These are phyloP conservation scores for Teratosphaeria zuluensis DNA, from an alignment of 2,329 filamentous ascomycete species.

Conservation along the genomic window DNA sequence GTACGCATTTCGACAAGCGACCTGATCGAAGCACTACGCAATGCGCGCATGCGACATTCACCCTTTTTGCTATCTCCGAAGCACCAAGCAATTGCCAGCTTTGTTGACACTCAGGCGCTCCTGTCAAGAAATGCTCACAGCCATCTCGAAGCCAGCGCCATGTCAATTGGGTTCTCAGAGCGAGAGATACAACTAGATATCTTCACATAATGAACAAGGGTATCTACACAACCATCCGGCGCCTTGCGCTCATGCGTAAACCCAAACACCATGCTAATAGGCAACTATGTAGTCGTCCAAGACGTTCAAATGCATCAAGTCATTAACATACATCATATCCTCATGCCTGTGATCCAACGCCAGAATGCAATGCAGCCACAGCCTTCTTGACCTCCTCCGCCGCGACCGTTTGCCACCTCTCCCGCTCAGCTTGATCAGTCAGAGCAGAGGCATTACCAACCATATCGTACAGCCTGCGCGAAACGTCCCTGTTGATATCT, in stretches of 20 bases:
- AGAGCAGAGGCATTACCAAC: conserved; percentile 47
- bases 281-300: not conserved
- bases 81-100: too few species aligned
- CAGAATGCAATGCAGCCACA: conserved; percentile 34
- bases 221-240: not conserved
- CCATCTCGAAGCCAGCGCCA: too few species aligned
- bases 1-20: too few species aligned
- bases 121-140: too few species aligned
- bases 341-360: not conserved
- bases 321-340: not conserved
- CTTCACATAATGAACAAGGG: not conserved
- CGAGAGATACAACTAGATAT: not conserved
- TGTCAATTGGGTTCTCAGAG: too few species aligned
- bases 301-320: not conserved
- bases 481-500: conserved; percentile 81
- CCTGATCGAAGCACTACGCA: too few species aligned
- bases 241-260: not conserved
- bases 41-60: too few species aligned
- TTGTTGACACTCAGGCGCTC: too few species aligned
- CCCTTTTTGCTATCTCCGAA: too few species aligned
- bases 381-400: conserved; percentile 69
- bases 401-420: conserved; percentile 67
- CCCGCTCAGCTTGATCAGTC: conserved; percentile 52
- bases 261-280: not conserved
- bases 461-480: conserved; percentile 71